phyloP scores from a whole-genome alignment of 768 basidiomycete genomes.

The Mycena crocata region DNA sequence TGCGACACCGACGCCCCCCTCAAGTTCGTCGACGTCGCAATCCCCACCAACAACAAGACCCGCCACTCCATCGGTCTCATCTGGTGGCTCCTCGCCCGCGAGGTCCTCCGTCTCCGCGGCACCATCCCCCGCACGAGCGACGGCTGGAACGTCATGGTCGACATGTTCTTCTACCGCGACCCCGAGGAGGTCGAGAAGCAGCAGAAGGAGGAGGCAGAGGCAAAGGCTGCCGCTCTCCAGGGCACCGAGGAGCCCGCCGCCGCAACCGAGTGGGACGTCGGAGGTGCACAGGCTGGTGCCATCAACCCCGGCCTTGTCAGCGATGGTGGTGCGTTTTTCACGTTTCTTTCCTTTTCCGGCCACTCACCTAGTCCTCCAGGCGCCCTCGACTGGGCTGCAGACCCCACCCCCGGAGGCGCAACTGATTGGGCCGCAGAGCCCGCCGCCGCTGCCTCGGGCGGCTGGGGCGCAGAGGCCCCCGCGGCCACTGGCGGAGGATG shows the following conservation, averaged over 20 bases:
- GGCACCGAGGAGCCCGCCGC: slow-evolving; percentile 62
- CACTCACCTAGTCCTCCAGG: slow-evolving; percentile 47
- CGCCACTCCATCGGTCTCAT: slow-evolving; percentile 96
- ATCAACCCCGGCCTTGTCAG: slow-evolving; percentile 84
- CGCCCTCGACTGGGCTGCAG: slow-evolving; percentile 89
- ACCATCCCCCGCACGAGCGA: slow-evolving; percentile 91
- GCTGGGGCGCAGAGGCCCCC: slow-evolving; percentile 57
- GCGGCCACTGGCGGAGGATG: slow-evolving; percentile 43
- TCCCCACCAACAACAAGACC: slow-evolving; percentile 99
- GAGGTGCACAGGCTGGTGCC: slow-evolving; percentile 72
- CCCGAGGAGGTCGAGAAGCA: slow-evolving; percentile 99
- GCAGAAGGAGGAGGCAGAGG: slow-evolving; percentile 92
- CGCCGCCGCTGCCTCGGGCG: slow-evolving; percentile 50
- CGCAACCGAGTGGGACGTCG: slow-evolving; percentile 79
- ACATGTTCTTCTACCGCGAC: slow-evolving; percentile 99
- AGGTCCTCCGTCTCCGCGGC: slow-evolving; percentile 95
- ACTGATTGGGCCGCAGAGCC: slow-evolving; percentile 92
- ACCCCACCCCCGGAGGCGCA: slow-evolving; percentile 59
- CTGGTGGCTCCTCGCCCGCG: slow-evolving; percentile 98
- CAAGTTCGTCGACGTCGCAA: slow-evolving; percentile 97
- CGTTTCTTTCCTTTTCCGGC: slow-evolving; percentile 17
- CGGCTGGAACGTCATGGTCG: slow-evolving; percentile 98
- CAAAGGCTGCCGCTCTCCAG: slow-evolving; percentile 78
- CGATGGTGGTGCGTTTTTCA: slow-evolving; percentile 58
- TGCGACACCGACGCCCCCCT: slow-evolving; percentile 99